Conservation (phyloP, 345 rosid genomes). For the Raphanus raphanistrum region DNA sequence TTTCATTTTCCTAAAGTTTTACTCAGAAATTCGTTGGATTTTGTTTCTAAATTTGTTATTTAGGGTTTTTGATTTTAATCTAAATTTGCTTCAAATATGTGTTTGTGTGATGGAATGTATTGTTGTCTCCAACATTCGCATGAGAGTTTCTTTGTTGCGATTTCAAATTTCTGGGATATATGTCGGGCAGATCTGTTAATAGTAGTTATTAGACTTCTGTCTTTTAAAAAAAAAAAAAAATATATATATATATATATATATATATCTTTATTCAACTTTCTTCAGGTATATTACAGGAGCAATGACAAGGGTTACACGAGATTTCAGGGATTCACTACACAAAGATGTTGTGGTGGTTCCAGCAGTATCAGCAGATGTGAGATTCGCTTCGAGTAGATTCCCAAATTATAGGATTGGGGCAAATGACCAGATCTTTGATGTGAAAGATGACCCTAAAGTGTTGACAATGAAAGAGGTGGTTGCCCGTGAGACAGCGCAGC, state of each 20-base stretch:
- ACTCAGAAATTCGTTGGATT: background rate
- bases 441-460: conserved; percentile 72
- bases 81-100: background rate
- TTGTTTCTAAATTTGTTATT: conserved; percentile 20
- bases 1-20: background rate
- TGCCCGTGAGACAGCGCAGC: conserved; percentile 82
- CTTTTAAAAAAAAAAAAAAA: no score
- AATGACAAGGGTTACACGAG: conserved; percentile 79
- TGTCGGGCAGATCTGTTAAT: conserved; percentile 26
- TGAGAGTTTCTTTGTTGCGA: background rate
- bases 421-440: conserved; percentile 71
- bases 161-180: conserved; percentile 13
- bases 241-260: no score
- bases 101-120: background rate
- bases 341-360: conserved; percentile 52
- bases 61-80: conserved; percentile 38
- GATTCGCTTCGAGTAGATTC: conserved; percentile 81
- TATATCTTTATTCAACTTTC: background rate
- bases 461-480: conserved; percentile 89
- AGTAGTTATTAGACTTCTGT: conserved; percentile 24
- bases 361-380: conserved; percentile 81
- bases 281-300: conserved; percentile 21
- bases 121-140: background rate
- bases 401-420: conserved; percentile 81
- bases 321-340: conserved; percentile 62